Evolutionary conservation across 495 filamentous ascomycete species (phyloP).

Genomic region (Aspergillus mulundensis): DNA sequence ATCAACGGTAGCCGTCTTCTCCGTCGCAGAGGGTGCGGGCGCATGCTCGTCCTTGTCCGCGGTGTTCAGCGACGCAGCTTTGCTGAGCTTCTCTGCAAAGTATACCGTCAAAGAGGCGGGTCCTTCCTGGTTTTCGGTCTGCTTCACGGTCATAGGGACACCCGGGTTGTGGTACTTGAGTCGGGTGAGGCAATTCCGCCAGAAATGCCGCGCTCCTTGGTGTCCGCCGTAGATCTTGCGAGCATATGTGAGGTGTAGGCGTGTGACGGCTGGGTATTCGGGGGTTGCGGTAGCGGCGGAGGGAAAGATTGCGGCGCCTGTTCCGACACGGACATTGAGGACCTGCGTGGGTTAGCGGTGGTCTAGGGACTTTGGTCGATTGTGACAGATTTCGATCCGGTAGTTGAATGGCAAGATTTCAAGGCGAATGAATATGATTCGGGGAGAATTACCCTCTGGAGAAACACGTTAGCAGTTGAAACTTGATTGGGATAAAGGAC

Average conservation of each 20-base stretch:
- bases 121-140: constrained; percentile 49
- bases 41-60: constrained; percentile 34
- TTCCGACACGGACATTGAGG: constrained; percentile 66
- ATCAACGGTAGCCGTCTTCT: constrained; percentile 34
- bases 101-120: constrained; percentile 73
- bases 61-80: constrained; percentile 26
- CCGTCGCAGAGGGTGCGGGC: constrained; percentile 27
- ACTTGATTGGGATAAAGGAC: constrained; percentile 27
- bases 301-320: constrained; percentile 77
- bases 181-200: constrained; percentile 73
- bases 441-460: constrained; percentile 30
- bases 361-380: not conserved
- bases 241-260: constrained; percentile 81
- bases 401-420: not conserved
- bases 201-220: constrained; percentile 86
- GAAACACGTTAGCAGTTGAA: constrained; percentile 11
- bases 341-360: constrained; percentile 47
- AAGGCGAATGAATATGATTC: not conserved
- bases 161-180: constrained; percentile 93
- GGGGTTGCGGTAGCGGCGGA: constrained; percentile 36
- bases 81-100: constrained; percentile 47
- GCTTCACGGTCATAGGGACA: constrained; percentile 75
- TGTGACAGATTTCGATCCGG: not conserved
- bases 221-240: constrained; percentile 54
- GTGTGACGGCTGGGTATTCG: constrained; percentile 61